These are phyloP conservation scores for Leptographium flavum DNA, from an alignment of 2,329 filamentous ascomycete species.

Conservation along the genomic window DNA sequence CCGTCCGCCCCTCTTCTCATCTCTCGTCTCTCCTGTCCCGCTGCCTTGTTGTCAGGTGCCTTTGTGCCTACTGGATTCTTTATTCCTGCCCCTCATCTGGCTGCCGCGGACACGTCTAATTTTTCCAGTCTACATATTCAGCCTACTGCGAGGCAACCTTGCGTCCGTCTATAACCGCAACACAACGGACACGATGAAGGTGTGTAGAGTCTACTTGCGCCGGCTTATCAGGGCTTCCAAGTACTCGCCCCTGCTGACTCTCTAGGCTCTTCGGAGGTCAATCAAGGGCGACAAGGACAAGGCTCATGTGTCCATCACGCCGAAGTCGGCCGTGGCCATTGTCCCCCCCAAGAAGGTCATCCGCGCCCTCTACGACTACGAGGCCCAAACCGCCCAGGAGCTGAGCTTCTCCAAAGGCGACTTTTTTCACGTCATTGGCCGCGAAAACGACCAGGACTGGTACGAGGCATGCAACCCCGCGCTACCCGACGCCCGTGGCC, in stretches of 20 bases:
- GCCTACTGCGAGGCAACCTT: neutral
- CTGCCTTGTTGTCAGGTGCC: no score
- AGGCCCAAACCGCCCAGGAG: slow-evolving; percentile 61
- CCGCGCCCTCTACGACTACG: slow-evolving; percentile 88
- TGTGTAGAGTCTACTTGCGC: no score
- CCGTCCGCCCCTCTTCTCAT: neutral
- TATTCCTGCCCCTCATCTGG: neutral
- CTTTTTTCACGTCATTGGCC: slow-evolving; percentile 94
- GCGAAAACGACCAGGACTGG: slow-evolving; percentile 90
- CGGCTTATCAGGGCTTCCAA: no score
- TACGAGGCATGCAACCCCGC: slow-evolving; percentile 97
- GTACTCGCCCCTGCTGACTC: no score
- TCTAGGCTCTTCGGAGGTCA: slow-evolving; percentile 68
- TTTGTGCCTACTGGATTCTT: neutral
- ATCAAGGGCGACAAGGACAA: slow-evolving; percentile 81
- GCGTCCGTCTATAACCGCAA: neutral
- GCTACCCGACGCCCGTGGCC: slow-evolving; percentile 70
- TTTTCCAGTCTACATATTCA: neutral
- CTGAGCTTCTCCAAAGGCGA: slow-evolving; percentile 88
- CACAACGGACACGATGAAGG: slow-evolving; percentile 1
- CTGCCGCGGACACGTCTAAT: neutral
- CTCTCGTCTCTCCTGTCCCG: neutral
- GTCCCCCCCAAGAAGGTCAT: slow-evolving; percentile 93
- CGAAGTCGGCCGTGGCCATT: slow-evolving; percentile 78
- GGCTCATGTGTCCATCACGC: slow-evolving; percentile 61